These are phyloP conservation scores for Capronia americana DNA, from an alignment of 2,329 filamentous ascomycete species.

Conservation along the genomic window DNA sequence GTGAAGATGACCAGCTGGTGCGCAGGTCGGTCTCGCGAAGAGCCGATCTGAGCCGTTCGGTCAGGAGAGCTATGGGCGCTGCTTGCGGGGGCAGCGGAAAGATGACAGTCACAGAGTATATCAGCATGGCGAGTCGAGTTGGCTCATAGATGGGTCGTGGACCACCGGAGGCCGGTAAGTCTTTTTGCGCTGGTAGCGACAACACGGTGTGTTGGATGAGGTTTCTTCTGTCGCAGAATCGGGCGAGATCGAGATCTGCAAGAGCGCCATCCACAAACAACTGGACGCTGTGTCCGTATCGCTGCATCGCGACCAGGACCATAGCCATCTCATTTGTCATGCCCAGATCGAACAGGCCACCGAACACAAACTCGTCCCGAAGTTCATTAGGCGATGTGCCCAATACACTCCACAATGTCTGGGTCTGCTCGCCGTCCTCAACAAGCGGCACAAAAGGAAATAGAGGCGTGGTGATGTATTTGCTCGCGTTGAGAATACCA, in stretches of 20 bases:
- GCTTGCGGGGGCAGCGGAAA: slow-evolving; percentile 13
- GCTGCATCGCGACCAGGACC: slow-evolving; percentile 17
- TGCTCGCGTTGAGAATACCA: slow-evolving; percentile 12
- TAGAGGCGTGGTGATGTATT: slow-evolving; percentile 6
- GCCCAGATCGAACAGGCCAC: slow-evolving; percentile 14
- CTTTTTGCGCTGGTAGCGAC: slow-evolving; percentile 2
- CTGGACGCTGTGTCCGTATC: slow-evolving; percentile 13
- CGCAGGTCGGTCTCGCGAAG: slow-evolving; percentile 18
- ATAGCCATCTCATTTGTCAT: slow-evolving; percentile 13
- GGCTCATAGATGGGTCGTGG: slow-evolving; percentile 20
- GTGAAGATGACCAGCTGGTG: slow-evolving; percentile 15
- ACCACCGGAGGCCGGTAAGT: neutral
- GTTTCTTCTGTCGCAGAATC: slow-evolving; percentile 19
- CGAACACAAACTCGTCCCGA: slow-evolving; percentile 16
- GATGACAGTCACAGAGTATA: slow-evolving; percentile 21
- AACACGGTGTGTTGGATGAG: slow-evolving; percentile 20
- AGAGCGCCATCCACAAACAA: slow-evolving; percentile 15
- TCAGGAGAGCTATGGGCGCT: slow-evolving; percentile 8
- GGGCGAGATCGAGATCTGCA: slow-evolving; percentile 17
- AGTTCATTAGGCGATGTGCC: slow-evolving; percentile 11
- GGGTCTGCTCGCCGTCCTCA: slow-evolving; percentile 5
- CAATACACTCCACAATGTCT: slow-evolving; percentile 6
- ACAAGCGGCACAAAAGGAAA: slow-evolving; percentile 19
- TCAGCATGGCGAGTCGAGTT: slow-evolving; percentile 17
- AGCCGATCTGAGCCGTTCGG: slow-evolving; percentile 10